These are phyloP conservation scores for Dothiorella sarmentorum DNA, from an alignment of 2,329 filamentous ascomycete genomes.

Conservation along the genomic window DNA sequence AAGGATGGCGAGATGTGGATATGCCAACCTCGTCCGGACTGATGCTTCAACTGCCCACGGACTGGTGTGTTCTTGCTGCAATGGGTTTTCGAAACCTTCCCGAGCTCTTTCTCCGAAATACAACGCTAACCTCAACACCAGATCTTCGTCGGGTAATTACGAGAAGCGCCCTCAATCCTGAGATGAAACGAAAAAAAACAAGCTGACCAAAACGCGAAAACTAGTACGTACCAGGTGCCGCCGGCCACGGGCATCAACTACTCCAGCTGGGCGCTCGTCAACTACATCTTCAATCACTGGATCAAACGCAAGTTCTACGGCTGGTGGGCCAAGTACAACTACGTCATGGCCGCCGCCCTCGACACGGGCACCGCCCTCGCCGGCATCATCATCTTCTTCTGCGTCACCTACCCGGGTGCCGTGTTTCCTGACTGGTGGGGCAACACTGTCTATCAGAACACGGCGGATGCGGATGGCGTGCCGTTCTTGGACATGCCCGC, in stretches of 20 bases:
- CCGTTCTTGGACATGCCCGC: slow-evolving; percentile 32
- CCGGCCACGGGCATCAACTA: slow-evolving; percentile 70
- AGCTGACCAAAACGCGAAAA: too few relatives aligned
- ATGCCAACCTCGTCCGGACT: too few relatives aligned
- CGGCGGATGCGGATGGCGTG: slow-evolving; percentile 34
- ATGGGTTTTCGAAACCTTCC: too few relatives aligned
- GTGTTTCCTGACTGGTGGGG: slow-evolving; percentile 34
- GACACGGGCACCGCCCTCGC: slow-evolving; percentile 35
- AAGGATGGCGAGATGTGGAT: too few relatives aligned
- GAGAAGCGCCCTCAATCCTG: too few relatives aligned
- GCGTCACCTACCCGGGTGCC: not conserved
- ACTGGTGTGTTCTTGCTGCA: too few relatives aligned
- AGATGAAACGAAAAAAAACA: too few relatives aligned
- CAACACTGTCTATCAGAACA: slow-evolving; percentile 34
- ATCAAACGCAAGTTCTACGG: slow-evolving; percentile 42
- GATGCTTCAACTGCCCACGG: too few relatives aligned
- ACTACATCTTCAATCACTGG: slow-evolving; percentile 65
- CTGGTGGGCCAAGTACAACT: slow-evolving; percentile 79
- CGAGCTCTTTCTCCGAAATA: too few relatives aligned
- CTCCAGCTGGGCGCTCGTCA: slow-evolving; percentile 66
- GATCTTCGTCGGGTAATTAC: slow-evolving; percentile 25
- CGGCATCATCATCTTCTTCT: slow-evolving; percentile 32
- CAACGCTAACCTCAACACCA: not conserved
- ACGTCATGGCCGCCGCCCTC: slow-evolving; percentile 43
- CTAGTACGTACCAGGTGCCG: slow-evolving; percentile 42